A percentile compares a stretch with the other conserved stretches of the same genome.
Evolutionary conservation across 208 protist species (phyloP).

Genomic region (Herpetomonas muscarum): DNA sequence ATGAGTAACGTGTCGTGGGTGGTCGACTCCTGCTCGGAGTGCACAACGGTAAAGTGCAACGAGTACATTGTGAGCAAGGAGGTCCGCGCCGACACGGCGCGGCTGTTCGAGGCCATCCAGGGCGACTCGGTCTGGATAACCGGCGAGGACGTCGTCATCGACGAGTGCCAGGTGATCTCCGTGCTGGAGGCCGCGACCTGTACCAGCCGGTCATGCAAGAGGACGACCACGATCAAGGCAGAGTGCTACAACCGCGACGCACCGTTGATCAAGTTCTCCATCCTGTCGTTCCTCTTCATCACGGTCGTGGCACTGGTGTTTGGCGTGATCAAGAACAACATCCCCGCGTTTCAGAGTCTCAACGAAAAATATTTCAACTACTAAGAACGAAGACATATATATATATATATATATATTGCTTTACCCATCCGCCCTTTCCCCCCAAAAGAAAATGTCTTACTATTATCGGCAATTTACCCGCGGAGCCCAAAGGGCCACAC

Average conservation of each 20-base stretch:
- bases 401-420: too few species aligned
- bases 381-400: slow-evolving; percentile 9
- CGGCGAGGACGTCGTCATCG: slow-evolving; percentile 20
- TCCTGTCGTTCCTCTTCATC: slow-evolving; percentile 55
- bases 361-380: slow-evolving; percentile 79
- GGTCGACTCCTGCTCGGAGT: slow-evolving; percentile 39
- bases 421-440: too few species aligned
- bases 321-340: slow-evolving; percentile 74
- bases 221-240: slow-evolving; percentile 66
- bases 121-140: slow-evolving; percentile 22
- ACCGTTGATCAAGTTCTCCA: slow-evolving; percentile 64
- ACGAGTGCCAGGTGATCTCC: slow-evolving; percentile 69
- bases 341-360: slow-evolving; percentile 59
- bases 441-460: too few species aligned
- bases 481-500: too few species aligned
- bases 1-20: slow-evolving; percentile 50
- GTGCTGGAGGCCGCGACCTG: slow-evolving; percentile 68
- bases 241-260: slow-evolving; percentile 73
- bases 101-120: slow-evolving; percentile 61
- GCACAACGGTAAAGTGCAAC: slow-evolving; percentile 55
- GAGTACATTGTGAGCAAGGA: slow-evolving; percentile 43
- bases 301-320: slow-evolving; percentile 56
- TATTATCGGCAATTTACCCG: too few species aligned
- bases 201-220: slow-evolving; percentile 43
- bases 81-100: slow-evolving; percentile 56